Percentiles rank a stretch among this genome's conserved stretches.
These are phyloP conservation scores for Cnidoscolus chayamansa DNA, from an alignment of 441 rosid genomes.

Conservation along the genomic window DNA sequence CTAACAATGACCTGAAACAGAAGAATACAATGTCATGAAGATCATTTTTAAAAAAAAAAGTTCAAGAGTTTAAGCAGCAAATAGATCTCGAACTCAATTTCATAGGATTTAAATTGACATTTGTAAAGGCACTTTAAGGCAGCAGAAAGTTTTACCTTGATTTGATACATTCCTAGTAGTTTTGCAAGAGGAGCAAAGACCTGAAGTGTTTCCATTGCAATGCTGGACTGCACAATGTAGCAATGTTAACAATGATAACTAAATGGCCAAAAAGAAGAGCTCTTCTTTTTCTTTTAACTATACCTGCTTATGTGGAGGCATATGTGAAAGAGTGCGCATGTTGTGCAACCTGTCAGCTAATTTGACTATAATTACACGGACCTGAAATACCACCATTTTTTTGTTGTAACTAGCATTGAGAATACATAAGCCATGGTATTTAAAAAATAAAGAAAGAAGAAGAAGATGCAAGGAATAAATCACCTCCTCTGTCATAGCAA, in stretches of 20 bases:
- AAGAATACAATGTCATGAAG: neutral
- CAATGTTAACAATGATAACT: constrained; percentile 26
- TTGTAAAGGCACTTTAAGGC: neutral
- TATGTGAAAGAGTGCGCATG: constrained; percentile 91
- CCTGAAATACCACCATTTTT: constrained; percentile 49
- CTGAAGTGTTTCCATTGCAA: constrained; percentile 91
- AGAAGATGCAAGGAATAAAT: constrained; percentile 4
- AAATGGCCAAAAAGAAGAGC: constrained; percentile 24
- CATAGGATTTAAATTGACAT: constrained; percentile 6
- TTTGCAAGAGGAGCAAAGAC: constrained; percentile 98
- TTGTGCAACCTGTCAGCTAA: constrained; percentile 97
- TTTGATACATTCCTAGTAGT: constrained; percentile 92
- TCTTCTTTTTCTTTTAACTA: neutral
- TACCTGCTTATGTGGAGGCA: constrained; percentile 99
- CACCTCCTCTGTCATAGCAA: constrained; percentile 99
- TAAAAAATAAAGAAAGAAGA: neutral
- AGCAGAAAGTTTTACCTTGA: constrained; percentile 55
- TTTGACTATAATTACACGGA: constrained; percentile 97
- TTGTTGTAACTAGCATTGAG: constrained; percentile 20
- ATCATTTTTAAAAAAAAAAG: neutral
- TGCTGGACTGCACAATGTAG: constrained; percentile 69
- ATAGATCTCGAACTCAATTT: neutral
- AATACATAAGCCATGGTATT: neutral
- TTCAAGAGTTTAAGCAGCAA: neutral
- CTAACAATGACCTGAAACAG: neutral